Percentiles rank a stretch among this genome's conserved stretches.
Evolutionary conservation across 371 early-diverging fungal species (phyloP).

Genomic region (Mucor mucedo): DNA sequence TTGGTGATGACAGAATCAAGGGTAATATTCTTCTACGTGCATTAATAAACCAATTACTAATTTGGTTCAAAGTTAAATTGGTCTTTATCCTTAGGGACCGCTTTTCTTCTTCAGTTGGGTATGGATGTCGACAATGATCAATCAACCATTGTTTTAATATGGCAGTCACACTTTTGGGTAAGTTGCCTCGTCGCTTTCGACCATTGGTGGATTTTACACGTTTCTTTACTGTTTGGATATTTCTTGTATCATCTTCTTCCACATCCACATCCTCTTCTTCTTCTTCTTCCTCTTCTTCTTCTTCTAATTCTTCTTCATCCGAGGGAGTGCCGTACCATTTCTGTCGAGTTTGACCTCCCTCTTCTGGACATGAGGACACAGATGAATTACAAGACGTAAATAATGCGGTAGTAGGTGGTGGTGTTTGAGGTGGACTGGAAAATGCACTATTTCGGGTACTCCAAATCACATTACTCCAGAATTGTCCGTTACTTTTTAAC

Average conservation of each 20-base stretch:
- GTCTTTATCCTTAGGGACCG: constrained; percentile 56
- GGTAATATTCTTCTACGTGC: constrained; percentile 66
- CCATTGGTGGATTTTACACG: constrained; percentile 11
- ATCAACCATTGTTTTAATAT: constrained; percentile 70
- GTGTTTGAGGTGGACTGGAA: constrained; percentile 15
- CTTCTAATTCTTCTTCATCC: not conserved
- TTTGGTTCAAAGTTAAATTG: constrained; percentile 68
- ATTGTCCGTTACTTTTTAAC: constrained; percentile 26
- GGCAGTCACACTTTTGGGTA: constrained; percentile 58
- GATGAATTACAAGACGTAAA: constrained; percentile 6
- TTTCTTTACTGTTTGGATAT: not conserved
- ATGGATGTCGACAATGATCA: constrained; percentile 72
- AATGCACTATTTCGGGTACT: constrained; percentile 16
- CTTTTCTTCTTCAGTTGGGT: constrained; percentile 79
- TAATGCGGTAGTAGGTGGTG: not conserved
- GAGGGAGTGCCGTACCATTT: not conserved
- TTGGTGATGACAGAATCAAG: constrained; percentile 23
- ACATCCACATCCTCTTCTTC: constrained; percentile 2
- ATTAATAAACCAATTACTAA: constrained; percentile 87
- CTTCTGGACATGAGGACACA: not conserved
- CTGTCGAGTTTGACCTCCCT: not conserved
- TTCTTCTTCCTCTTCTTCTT: not conserved
- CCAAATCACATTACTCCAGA: constrained; percentile 25
- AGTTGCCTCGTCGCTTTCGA: constrained; percentile 49
- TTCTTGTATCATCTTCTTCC: not conserved